phyloP scores from a whole-genome alignment of 1,139 yeast species.

The Lodderomyces beijingensis region DNA sequence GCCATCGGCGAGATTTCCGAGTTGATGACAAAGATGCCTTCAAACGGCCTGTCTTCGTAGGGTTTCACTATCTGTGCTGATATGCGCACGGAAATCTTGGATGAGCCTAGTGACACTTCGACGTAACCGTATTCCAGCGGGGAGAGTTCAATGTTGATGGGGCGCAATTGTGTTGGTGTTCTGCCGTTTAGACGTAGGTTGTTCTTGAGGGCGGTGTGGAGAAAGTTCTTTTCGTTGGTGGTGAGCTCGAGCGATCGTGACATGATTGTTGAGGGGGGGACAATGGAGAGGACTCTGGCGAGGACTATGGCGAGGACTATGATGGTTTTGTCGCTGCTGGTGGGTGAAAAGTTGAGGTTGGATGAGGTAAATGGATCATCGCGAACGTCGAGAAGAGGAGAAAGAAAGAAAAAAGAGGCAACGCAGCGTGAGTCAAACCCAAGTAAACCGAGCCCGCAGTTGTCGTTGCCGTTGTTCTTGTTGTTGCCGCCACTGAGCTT shows the following conservation, averaged over 20 bases:
- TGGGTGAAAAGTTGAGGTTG: too few species aligned
- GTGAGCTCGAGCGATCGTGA: constrained; percentile 62
- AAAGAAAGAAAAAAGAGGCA: too few species aligned
- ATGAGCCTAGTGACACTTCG: constrained; percentile 69
- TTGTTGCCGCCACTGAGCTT: too few species aligned
- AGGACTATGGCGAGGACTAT: too few species aligned
- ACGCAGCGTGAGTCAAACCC: too few species aligned
- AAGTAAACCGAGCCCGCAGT: too few species aligned
- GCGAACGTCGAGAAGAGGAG: too few species aligned
- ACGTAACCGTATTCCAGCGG: constrained; percentile 71
- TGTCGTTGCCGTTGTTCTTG: too few species aligned
- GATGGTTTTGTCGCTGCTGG: too few species aligned
- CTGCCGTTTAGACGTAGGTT: constrained; percentile 72
- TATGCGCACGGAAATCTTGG: constrained; percentile 71
- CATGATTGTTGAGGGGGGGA: too few species aligned
- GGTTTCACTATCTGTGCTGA: constrained; percentile 81
- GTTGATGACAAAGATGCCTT: constrained; percentile 79
- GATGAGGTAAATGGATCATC: too few species aligned
- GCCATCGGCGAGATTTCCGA: constrained; percentile 92
- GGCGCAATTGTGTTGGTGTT: constrained; percentile 56
- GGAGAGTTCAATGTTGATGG: constrained; percentile 60
- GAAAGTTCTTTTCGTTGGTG: constrained; percentile 57
- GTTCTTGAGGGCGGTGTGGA: constrained; percentile 58
- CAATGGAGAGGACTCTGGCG: too few species aligned
- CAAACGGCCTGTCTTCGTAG: constrained; percentile 88